Evolutionary conservation across 2,329 filamentous ascomycete genomes (phyloP).

Genomic region (Cryphonectria japonica): DNA sequence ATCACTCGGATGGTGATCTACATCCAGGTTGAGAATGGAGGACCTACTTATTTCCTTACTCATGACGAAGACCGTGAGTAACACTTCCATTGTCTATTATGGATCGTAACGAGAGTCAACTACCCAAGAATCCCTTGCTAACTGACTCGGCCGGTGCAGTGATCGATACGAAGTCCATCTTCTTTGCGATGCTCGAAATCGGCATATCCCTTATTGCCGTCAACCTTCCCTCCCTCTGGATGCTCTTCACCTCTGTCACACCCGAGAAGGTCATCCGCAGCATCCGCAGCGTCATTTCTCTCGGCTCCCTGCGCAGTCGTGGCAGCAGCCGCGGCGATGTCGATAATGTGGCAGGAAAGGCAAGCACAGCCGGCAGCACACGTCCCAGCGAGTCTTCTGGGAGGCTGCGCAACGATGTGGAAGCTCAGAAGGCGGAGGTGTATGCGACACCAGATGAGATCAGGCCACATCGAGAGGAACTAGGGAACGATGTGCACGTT

Average conservation of each 20-base stretch:
- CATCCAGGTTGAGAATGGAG: conserved; percentile 17
- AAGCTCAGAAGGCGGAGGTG: neutral
- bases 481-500: neutral
- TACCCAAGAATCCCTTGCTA: neutral
- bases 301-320: conserved; percentile 22
- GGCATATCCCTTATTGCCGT: conserved; percentile 26
- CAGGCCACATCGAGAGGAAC: neutral
- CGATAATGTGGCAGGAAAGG: neutral
- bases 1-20: conserved; percentile 22
- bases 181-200: conserved; percentile 24
- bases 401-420: neutral
- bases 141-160: conserved; percentile 1
- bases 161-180: conserved; percentile 18
- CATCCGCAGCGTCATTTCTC: conserved; percentile 27
- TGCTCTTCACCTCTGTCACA: conserved; percentile 23
- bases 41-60: neutral
- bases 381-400: neutral
- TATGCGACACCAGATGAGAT: neutral
- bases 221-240: conserved; percentile 28
- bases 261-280: conserved; percentile 28
- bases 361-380: neutral
- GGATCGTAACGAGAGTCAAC: neutral
- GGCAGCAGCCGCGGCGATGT: conserved; percentile 5
- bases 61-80: conserved; percentile 13
- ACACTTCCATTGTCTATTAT: neutral